Base-by-base conservation (phyloP, 2,329 filamentous ascomycete species). In the Chrysosporium keratinophilum region DNA sequence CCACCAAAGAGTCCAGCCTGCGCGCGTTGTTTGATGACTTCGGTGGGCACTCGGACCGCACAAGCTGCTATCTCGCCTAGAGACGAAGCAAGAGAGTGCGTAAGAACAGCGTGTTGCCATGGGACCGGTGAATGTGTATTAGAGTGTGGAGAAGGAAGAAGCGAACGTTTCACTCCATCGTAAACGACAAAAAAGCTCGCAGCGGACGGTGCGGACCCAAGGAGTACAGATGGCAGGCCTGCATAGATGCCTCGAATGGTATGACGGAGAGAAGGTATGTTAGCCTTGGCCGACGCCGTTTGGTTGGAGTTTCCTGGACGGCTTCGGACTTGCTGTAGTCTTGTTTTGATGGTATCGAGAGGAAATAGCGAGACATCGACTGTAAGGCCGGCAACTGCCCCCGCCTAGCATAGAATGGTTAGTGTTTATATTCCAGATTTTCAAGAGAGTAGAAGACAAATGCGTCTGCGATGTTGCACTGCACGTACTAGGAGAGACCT, bases 131-230 rank as follows among this genome's bases (percentile, higher is more conserved):
- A 64, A 59, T 59, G 67, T 58, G 54, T 53, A 45, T 44, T 47
- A 17, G 57, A 56, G 7, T 55, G 53, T 49, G 63, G 64, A 53
- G 59, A 59, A 6, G 62, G 67, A 47, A 83, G 71, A 34, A 77
- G 63, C 19, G 69, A 64, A 56, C 71, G 67, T 69, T 90, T 95
- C 49, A 84, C 75, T 50, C 79, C 76, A 72, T 96, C 90, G 76
- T 95, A 95, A 50, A 88, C 93, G 67, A 88, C 86, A 79, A 98
- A 98, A 81, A 98, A 98, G 66, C 95, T 87, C 42, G 93, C 91
- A 1, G 94, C 93, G 54, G 89, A 88, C 0, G 93, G 93, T 0
- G 93, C 91, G 45, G 88, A 95, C 31, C 94, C 93, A 55, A 96
- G 84, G 49, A 97, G 76, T 0, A 90, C 89, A 55, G 83, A 88